Conservation (phyloP, 2,329 filamentous ascomycete species). For the Chrysosporium keratinophilum region DNA sequence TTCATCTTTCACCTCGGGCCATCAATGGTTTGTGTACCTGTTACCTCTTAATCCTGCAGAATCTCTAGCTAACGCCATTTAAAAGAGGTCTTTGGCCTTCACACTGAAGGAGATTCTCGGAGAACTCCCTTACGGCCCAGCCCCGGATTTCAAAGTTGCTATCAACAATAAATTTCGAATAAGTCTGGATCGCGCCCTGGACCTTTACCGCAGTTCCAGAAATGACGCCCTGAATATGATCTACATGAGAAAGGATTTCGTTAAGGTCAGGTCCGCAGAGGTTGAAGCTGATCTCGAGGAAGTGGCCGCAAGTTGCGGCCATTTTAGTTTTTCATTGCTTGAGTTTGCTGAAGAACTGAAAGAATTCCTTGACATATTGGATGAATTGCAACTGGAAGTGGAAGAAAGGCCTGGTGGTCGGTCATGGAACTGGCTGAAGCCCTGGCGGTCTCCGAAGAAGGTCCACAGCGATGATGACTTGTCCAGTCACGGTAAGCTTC, state of each 20-base stretch:
- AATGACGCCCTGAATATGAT: constrained; percentile 65
- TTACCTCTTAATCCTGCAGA: background rate
- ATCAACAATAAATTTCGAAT: constrained; percentile 70
- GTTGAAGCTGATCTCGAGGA: constrained; percentile 92
- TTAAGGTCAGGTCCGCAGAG: constrained; percentile 56
- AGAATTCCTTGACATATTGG: constrained; percentile 68
- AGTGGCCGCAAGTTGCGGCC: constrained; percentile 91
- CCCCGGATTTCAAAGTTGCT: constrained; percentile 56
- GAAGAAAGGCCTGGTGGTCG: constrained; percentile 52
- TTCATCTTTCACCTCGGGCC: constrained; percentile 85
- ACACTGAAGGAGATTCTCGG: constrained; percentile 81
- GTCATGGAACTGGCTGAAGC: constrained; percentile 74
- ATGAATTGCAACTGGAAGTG: constrained; percentile 64
- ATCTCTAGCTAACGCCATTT: constrained; percentile 17
- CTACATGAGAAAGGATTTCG: constrained; percentile 68
- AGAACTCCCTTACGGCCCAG: constrained; percentile 68
- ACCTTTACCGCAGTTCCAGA: constrained; percentile 66
- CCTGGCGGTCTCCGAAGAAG: constrained; percentile 48
- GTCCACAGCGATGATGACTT: background rate
- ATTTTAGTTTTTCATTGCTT: constrained; percentile 86
- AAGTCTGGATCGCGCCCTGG: constrained; percentile 70
- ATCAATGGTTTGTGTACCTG: constrained; percentile 52
- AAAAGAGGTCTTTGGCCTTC: constrained; percentile 73
- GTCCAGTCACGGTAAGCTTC: background rate
- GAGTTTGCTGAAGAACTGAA: constrained; percentile 87